Conservation (phyloP, 2,329 filamentous ascomycete genomes). For the Sporothrix variecibatus region DNA sequence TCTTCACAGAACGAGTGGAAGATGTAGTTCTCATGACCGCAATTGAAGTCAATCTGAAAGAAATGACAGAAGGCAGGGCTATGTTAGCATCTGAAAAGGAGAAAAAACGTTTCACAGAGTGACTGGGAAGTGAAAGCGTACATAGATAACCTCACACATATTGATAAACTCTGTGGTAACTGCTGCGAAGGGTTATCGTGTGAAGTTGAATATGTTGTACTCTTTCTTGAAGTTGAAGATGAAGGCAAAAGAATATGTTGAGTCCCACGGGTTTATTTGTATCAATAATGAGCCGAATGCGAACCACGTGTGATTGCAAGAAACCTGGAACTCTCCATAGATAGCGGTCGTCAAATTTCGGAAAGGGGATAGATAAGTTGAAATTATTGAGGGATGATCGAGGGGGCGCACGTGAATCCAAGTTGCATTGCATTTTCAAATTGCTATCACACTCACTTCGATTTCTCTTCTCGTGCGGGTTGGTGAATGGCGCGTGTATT, state of each 20-base stretch:
- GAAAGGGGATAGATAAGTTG: too few species aligned
- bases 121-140: background rate
- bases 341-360: too few species aligned
- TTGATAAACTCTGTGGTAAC: background rate
- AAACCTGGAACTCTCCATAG: too few species aligned
- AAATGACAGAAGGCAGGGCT: background rate
- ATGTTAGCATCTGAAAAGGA: background rate
- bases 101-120: background rate
- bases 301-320: too few species aligned
- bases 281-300: too few species aligned
- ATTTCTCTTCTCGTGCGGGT: background rate
- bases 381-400: too few species aligned
- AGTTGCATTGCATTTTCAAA: background rate
- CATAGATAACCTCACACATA: conserved; percentile 1
- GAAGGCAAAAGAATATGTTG: too few species aligned
- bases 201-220: background rate
- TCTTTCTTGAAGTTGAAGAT: too few species aligned
- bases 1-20: background rate
- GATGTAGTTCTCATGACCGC: background rate
- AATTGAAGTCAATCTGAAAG: background rate
- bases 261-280: too few species aligned
- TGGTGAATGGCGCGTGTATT: background rate
- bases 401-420: background rate
- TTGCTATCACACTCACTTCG: background rate
- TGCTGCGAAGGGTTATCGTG: background rate